A percentile compares a stretch with the other conserved stretches of the same genome.
Conservation (phyloP, 2,329 filamentous ascomycete genomes). For the Xylariales sp. region DNA sequence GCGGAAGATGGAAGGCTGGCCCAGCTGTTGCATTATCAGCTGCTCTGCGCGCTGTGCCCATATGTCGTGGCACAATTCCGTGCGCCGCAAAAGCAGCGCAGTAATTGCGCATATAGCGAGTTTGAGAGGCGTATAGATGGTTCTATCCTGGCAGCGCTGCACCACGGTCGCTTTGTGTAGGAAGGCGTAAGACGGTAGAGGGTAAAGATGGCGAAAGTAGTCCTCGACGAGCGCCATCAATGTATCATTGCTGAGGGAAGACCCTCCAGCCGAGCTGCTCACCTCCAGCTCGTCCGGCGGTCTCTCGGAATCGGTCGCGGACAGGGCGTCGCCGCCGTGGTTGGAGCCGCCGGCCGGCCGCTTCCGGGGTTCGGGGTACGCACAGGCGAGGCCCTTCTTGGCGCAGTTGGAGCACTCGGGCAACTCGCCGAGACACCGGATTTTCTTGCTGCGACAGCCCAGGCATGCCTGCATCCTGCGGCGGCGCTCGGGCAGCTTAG, state of each 20-base stretch:
- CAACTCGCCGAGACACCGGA: constrained; percentile 23
- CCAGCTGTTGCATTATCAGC: constrained; percentile 24
- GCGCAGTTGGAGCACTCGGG: constrained; percentile 23
- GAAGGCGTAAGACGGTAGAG: constrained; percentile 28
- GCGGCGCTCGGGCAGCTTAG: constrained; percentile 20
- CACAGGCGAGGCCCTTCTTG: constrained; percentile 18
- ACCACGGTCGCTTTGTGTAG: constrained; percentile 27
- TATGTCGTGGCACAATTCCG: constrained; percentile 14
- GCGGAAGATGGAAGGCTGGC: constrained; percentile 25
- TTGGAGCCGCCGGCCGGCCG: background rate
- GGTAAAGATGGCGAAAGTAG: constrained; percentile 25
- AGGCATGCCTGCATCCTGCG: constrained; percentile 25
- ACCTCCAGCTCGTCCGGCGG: constrained; percentile 3
- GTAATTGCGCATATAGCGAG: constrained; percentile 28
- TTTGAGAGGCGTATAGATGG: constrained; percentile 24
- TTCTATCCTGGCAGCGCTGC: constrained; percentile 22
- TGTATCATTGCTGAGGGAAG: constrained; percentile 11
- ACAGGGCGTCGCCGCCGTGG: background rate
- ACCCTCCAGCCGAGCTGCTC: constrained; percentile 5
- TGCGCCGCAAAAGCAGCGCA: constrained; percentile 22
- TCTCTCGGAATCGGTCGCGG: background rate
- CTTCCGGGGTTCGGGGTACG: constrained; percentile 16
- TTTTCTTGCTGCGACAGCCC: constrained; percentile 23
- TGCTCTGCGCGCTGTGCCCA: constrained; percentile 28
- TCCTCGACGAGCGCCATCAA: constrained; percentile 18